Conservation (phyloP, 495 filamentous ascomycete genomes). For the Xylaria curta region DNA sequence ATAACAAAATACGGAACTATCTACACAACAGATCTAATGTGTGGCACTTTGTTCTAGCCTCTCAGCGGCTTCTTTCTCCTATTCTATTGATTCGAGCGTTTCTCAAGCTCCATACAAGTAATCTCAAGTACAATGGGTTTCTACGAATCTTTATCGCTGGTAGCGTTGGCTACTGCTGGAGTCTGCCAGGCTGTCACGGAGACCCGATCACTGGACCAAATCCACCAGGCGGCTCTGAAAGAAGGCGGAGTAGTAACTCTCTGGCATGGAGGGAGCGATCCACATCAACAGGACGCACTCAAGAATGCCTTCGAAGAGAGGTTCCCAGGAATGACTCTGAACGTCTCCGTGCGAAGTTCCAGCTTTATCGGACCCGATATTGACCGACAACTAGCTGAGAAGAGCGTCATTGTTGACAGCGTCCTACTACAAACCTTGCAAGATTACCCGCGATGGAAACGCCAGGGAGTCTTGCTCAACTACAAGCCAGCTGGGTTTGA, state of each 20-base stretch:
- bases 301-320: background rate
- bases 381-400: background rate
- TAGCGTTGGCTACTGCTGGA: background rate
- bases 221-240: background rate
- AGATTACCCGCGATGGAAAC: background rate
- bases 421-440: background rate
- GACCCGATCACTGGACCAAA: background rate
- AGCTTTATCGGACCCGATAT: background rate
- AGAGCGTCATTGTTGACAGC: background rate
- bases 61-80: background rate
- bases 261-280: background rate
- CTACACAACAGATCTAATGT: background rate
- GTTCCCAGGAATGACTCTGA: background rate
- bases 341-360: background rate
- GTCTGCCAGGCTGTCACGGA: background rate
- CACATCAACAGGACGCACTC: background rate
- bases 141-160: background rate
- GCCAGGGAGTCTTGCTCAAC: conserved; percentile 1
- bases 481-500: conserved; percentile 3
- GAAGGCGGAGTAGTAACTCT: conserved; percentile 4
- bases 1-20: background rate
- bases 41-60: background rate
- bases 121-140: background rate
- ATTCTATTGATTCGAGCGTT: background rate
- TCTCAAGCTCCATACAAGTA: background rate